These are phyloP conservation scores for Tetracladium maxilliforme DNA, from an alignment of 2,329 filamentous ascomycete species.

Conservation along the genomic window DNA sequence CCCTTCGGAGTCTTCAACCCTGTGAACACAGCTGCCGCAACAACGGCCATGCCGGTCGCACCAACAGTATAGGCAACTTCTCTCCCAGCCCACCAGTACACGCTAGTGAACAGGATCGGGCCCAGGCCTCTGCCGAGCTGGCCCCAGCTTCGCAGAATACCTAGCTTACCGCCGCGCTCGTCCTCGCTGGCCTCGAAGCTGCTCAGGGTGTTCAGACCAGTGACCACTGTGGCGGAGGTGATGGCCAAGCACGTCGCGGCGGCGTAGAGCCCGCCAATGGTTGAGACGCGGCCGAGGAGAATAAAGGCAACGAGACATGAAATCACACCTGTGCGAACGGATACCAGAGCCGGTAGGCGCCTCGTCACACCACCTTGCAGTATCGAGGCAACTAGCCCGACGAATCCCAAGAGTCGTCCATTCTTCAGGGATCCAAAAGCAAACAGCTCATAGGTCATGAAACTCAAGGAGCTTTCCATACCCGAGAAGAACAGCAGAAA, in stretches of 20 bases:
- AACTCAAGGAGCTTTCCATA: slow-evolving; percentile 94
- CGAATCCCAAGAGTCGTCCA: slow-evolving; percentile 74
- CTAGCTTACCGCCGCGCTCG: slow-evolving; percentile 77
- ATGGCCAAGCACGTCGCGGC: slow-evolving; percentile 76
- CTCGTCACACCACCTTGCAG: slow-evolving; percentile 87
- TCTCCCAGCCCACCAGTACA: slow-evolving; percentile 97
- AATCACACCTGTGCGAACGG: slow-evolving; percentile 65
- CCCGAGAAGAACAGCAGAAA: slow-evolving; percentile 97
- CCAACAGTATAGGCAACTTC: slow-evolving; percentile 75
- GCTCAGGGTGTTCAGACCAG: slow-evolving; percentile 78
- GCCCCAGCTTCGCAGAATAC: slow-evolving; percentile 66
- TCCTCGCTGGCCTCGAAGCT: slow-evolving; percentile 73
- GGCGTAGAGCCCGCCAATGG: slow-evolving; percentile 57
- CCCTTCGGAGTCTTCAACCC: too few relatives aligned
- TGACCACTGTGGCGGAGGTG: slow-evolving; percentile 90
- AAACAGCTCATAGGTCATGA: slow-evolving; percentile 95
- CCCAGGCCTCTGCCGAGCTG: slow-evolving; percentile 81
- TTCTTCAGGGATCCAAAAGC: slow-evolving; percentile 66
- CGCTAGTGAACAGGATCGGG: slow-evolving; percentile 77
- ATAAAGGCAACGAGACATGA: slow-evolving; percentile 70
- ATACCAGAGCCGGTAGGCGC: slow-evolving; percentile 65
- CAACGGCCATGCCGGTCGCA: slow-evolving; percentile 63
- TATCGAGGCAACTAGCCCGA: slow-evolving; percentile 82
- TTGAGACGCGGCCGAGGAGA: slow-evolving; percentile 56
- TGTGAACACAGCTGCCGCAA: slow-evolving; percentile 56